A percentile compares a stretch with the other conserved stretches of the same genome.
These are phyloP conservation scores for Cucurbitaria berberidis DNA, from an alignment of 2,329 filamentous ascomycete species.

Conservation along the genomic window DNA sequence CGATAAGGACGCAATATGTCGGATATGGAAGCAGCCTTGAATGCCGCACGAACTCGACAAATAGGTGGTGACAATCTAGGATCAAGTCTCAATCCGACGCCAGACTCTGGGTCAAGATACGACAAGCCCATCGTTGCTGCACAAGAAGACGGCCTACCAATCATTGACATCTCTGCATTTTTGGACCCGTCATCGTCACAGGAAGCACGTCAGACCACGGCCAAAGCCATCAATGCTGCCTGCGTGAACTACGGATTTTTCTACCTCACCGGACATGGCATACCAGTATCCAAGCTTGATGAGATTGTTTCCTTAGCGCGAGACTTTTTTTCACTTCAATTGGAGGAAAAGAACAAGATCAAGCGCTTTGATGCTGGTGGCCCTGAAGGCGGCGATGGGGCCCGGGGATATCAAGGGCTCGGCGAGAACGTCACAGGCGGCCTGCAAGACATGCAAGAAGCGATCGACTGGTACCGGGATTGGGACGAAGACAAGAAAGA, in stretches of 20 bases:
- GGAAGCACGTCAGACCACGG: conserved; percentile 28
- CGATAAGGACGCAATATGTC: too few species aligned
- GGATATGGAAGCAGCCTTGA: conserved; percentile 19
- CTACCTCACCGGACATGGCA: conserved; percentile 52
- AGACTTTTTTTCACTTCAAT: conserved; percentile 41
- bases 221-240: conserved; percentile 43
- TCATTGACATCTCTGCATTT: conserved; percentile 52
- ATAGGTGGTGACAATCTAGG: not conserved
- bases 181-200: conserved; percentile 27
- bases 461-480: conserved; percentile 49
- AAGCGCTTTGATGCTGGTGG: conserved; percentile 43
- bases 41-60: conserved; percentile 12
- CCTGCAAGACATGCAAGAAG: conserved; percentile 46
- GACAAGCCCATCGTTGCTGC: conserved; percentile 19
- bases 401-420: conserved; percentile 47
- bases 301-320: conserved; percentile 41
- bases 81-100: conserved; percentile 29
- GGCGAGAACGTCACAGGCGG: conserved; percentile 49
- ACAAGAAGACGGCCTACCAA: conserved; percentile 41
- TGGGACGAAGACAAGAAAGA: conserved; percentile 33
- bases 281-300: conserved; percentile 35
- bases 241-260: conserved; percentile 53
- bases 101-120: conserved; percentile 12
- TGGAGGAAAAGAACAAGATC: conserved; percentile 42
- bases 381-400: conserved; percentile 44